phyloP scores from a whole-genome alignment of 495 filamentous ascomycete genomes.

The Articulospora tetracladia region DNA sequence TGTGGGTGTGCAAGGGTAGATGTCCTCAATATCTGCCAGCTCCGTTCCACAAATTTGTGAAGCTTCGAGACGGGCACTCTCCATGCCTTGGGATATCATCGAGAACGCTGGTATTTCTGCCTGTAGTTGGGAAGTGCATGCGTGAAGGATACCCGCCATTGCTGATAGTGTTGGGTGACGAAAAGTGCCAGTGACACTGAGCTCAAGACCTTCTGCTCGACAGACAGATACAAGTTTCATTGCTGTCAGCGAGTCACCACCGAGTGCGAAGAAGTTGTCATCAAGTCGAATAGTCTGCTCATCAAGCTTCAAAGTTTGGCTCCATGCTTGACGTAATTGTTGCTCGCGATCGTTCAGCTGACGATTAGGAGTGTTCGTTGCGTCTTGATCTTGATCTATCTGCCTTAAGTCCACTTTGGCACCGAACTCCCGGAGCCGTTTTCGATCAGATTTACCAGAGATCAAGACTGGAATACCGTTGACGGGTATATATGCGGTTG shows the following conservation, averaged over 20 bases:
- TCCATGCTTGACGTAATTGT: background rate
- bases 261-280: slow-evolving; percentile 61
- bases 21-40: slow-evolving; percentile 49
- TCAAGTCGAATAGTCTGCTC: background rate
- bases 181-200: slow-evolving; percentile 54
- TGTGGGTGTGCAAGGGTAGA: slow-evolving; percentile 66
- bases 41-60: slow-evolving; percentile 5
- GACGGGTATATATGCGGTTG: slow-evolving; percentile 17
- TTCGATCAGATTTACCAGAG: slow-evolving; percentile 8
- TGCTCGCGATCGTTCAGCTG: background rate
- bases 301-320: background rate
- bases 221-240: slow-evolving; percentile 64
- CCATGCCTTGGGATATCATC: background rate
- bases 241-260: slow-evolving; percentile 66
- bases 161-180: slow-evolving; percentile 3
- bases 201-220: slow-evolving; percentile 42
- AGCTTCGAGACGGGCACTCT: background rate
- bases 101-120: background rate
- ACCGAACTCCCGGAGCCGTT: background rate
- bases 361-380: background rate
- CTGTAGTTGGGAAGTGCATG: background rate
- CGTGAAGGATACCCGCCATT: background rate
- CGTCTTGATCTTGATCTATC: background rate
- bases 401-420: background rate
- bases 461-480: slow-evolving; percentile 7